Conservation (phyloP, 2,329 filamentous ascomycete genomes). For the Xylogone sp. region DNA sequence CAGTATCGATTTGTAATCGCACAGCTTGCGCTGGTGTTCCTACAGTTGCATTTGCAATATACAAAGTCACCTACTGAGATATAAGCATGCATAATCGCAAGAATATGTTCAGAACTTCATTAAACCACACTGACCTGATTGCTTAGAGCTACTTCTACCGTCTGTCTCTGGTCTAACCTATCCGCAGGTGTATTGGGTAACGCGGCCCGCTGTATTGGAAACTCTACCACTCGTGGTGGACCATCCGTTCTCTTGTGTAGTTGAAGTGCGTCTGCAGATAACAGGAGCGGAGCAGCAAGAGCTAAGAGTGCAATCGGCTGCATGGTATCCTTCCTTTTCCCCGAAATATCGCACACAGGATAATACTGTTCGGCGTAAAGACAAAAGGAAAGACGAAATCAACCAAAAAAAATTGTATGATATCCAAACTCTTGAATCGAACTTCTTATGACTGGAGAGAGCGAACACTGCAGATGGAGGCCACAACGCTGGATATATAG, state of each 20-base stretch:
- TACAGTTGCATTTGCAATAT: slow-evolving; percentile 59
- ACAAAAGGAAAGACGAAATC: neutral
- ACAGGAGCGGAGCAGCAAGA: slow-evolving; percentile 21
- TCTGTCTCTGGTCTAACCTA: slow-evolving; percentile 38
- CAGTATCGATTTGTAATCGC: slow-evolving; percentile 61
- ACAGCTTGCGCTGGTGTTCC: slow-evolving; percentile 58
- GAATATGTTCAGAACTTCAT: neutral
- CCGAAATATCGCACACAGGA: neutral
- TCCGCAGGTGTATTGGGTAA: slow-evolving; percentile 25
- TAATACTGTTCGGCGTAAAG: neutral
- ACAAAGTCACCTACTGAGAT: slow-evolving; percentile 50
- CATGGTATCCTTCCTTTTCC: slow-evolving; percentile 15
- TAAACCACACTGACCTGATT: slow-evolving; percentile 46
- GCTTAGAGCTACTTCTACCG: slow-evolving; percentile 44
- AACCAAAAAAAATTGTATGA: neutral
- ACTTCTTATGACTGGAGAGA: neutral
- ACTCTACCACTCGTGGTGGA: slow-evolving; percentile 25
- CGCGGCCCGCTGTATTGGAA: slow-evolving; percentile 22
- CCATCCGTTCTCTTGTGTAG: slow-evolving; percentile 23
- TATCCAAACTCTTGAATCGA: neutral
- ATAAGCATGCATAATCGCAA: slow-evolving; percentile 15
- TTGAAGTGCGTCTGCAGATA: slow-evolving; percentile 21
- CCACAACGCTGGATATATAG: neutral
- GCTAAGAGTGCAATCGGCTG: slow-evolving; percentile 20
- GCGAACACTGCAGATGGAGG: neutral